Evolutionary conservation across 257 asterid genomes (phyloP).

Genomic region (Rauvolfia tetraphylla): DNA sequence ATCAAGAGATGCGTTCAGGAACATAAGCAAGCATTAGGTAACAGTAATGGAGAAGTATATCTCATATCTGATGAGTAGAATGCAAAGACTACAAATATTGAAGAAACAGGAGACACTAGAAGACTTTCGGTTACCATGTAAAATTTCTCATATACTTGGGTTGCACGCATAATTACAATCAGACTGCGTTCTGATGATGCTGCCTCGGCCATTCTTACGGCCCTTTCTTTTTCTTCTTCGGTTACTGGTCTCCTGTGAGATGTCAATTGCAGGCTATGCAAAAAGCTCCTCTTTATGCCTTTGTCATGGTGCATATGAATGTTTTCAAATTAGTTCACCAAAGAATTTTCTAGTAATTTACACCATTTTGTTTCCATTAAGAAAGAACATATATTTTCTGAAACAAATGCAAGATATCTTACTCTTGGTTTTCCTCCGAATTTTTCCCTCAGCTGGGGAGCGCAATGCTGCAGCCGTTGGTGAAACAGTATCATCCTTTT

Average conservation of each 20-base stretch:
- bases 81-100: neutral
- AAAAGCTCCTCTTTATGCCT: neutral
- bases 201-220: constrained; percentile 19
- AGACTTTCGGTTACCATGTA: constrained; percentile 29
- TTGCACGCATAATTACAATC: constrained; percentile 23
- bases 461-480: neutral
- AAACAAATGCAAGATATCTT: neutral
- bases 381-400: neutral
- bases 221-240: constrained; percentile 25
- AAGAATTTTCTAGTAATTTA: neutral
- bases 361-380: neutral
- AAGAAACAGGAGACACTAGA: neutral
- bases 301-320: neutral
- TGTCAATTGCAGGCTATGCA: neutral
- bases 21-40: too few species aligned
- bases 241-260: constrained; percentile 31
- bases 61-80: neutral
- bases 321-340: neutral
- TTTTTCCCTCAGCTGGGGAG: neutral
- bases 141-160: constrained; percentile 34
- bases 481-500: neutral
- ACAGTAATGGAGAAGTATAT: too few species aligned
- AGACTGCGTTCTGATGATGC: constrained; percentile 18
- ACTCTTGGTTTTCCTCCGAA: neutral
- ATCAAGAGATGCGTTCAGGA: neutral